Base-by-base conservation (phyloP, 352 stramenopile genomes). In the Phytophthora rubi region DNA sequence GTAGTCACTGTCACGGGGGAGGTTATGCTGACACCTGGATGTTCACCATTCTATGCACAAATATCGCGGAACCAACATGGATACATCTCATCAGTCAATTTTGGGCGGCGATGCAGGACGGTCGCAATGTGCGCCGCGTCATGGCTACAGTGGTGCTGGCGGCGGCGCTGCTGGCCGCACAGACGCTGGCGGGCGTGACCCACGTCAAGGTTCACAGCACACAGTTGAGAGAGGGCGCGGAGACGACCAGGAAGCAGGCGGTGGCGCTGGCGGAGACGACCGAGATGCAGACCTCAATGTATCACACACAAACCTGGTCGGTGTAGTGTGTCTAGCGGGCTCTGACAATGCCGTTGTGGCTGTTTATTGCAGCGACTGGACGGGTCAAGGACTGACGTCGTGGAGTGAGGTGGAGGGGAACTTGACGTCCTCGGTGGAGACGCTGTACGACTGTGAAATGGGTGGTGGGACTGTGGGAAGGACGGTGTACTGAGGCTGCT, bases 361-460 rank as follows among this genome's bases (percentile, higher is more conserved):
- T 51, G 55, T 30, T 9, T 67, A 44, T 21, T 65, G 49, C 23
- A 76, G 69, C 28, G 64, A 76, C 42, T 73, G 53, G 59, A 44
- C 55, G 12, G 55, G 42, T n/a, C 28, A 52, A 44, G 47, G 47
- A 2, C 18, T 62, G 47, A 69, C 53, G 15, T 70, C 54, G 12
- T 79, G 71, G 71, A 62, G 59, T 6, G 48, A 79, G 18, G 30
- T 72, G 37, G 67, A 79, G 57, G 21, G 26, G 5, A 75, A 71
- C 26, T 37, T 79, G 42, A 65, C 71, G 30, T 53, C 67, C 0
- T 28, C 42, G 3, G 28, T 64, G 23, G 33, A 70, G 60, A 73
- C 1, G 12, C 59, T 78, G 71, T 78, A 48, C 42, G 42, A 15
- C 4, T 48, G 42, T 15, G 2, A n/a, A n/a, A 23, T 48, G 42